Percentiles rank a stretch among this genome's conserved stretches.
Conservation (phyloP, 2,329 filamentous ascomycete genomes). For the Arthrobotrys sphaeroides region DNA sequence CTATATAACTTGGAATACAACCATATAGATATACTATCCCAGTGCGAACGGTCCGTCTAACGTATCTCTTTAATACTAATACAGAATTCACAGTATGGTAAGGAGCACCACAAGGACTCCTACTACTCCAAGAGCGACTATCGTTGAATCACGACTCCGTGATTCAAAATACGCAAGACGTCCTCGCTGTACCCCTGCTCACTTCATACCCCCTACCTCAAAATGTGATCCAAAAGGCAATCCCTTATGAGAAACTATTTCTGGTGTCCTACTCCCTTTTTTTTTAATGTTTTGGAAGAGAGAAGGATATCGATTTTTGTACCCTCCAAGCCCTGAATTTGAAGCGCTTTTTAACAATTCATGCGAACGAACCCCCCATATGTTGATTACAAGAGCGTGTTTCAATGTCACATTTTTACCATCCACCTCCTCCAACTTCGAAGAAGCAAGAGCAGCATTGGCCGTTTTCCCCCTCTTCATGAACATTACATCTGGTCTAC, state of each 20-base stretch:
- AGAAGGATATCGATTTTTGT: constrained; percentile 12
- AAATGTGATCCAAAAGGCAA: constrained; percentile 4
- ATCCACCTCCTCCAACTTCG: not conserved
- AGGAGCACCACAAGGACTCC: constrained; percentile 52
- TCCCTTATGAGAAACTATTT: not conserved
- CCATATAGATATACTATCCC: constrained; percentile 2
- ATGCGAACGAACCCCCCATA: constrained; percentile 8
- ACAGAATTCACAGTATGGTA: constrained; percentile 50
- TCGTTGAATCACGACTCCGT: constrained; percentile 34
- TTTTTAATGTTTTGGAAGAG: constrained; percentile 3
- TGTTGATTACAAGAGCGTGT: constrained; percentile 22
- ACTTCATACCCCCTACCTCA: not conserved
- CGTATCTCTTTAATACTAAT: constrained; percentile 1
- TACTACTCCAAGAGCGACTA: constrained; percentile 52
- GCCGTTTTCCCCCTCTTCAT: not conserved
- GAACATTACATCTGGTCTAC: constrained; percentile 5
- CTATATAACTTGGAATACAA: not conserved
- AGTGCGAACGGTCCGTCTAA: constrained; percentile 23
- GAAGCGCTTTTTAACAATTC: constrained; percentile 31
- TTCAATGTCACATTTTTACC: constrained; percentile 8
- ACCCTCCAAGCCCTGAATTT: constrained; percentile 13
- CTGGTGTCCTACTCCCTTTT: not conserved
- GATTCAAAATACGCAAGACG: constrained; percentile 11
- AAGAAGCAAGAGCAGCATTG: constrained; percentile 18
- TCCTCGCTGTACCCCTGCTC: constrained; percentile 1